Conservation (phyloP, 306 rosid genomes). For the Sphenostylis stenocarpa region DNA sequence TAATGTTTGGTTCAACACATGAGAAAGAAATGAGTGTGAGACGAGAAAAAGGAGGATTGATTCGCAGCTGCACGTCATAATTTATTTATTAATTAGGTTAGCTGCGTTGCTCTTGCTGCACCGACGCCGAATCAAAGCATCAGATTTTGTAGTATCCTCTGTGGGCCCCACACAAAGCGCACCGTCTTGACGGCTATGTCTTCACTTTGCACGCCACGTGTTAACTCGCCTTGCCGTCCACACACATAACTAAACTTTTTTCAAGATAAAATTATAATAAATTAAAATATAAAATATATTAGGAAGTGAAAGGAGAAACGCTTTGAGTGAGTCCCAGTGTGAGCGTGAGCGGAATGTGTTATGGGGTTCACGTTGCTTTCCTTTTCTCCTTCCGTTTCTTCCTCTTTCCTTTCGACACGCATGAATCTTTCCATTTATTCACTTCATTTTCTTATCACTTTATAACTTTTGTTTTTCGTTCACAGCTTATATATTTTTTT, state of each 20-base stretch:
- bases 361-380: too few species aligned
- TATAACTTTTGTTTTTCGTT: too few species aligned
- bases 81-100: not conserved
- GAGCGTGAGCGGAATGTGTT: too few species aligned
- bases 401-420: not conserved
- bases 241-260: not conserved
- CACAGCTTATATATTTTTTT: too few species aligned
- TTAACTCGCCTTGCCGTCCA: constrained; percentile 37
- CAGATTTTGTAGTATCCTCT: constrained; percentile 2
- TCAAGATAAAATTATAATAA: too few species aligned
- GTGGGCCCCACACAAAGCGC: constrained; percentile 34
- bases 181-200: constrained; percentile 41
- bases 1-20: too few species aligned
- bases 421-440: not conserved
- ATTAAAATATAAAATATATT: too few species aligned
- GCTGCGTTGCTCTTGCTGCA: not conserved
- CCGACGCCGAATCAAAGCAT: constrained; percentile 24
- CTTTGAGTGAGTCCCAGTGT: not conserved
- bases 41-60: too few species aligned
- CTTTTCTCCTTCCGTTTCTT: not conserved
- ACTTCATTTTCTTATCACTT: not conserved
- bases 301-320: too few species aligned
- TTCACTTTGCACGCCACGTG: constrained; percentile 34
- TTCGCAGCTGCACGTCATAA: too few species aligned
- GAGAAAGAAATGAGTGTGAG: too few species aligned